Conservation (phyloP, 306 rosid genomes). For the Fragaria nilgerrensis region DNA sequence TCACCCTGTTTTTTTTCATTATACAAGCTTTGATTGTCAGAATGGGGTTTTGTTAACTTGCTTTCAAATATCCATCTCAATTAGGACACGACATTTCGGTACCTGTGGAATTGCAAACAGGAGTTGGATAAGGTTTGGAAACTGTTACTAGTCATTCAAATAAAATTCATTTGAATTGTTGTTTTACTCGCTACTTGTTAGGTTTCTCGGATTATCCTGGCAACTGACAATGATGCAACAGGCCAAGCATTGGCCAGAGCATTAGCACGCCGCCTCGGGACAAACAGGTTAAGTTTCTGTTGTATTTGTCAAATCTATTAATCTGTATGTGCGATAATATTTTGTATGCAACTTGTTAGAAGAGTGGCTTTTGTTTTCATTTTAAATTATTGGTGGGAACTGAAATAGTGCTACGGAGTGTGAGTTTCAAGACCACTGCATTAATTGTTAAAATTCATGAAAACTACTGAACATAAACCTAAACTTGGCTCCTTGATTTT, state of each 20-base stretch:
- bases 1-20: background rate
- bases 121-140: slow-evolving; percentile 66
- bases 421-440: background rate
- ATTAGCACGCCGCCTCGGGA: slow-evolving; percentile 51
- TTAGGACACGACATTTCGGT: slow-evolving; percentile 73
- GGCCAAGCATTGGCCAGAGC: slow-evolving; percentile 53
- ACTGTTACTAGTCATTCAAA: slow-evolving; percentile 9
- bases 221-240: slow-evolving; percentile 45
- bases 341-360: background rate
- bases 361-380: background rate
- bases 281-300: slow-evolving; percentile 32
- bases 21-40: background rate
- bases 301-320: background rate
- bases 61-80: background rate
- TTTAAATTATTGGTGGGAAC: background rate
- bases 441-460: background rate
- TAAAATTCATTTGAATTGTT: background rate
- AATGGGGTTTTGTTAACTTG: background rate
- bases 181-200: slow-evolving; percentile 1
- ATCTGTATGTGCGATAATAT: background rate
- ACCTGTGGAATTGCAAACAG: slow-evolving; percentile 71
- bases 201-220: slow-evolving; percentile 50
- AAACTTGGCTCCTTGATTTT: background rate
- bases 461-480: background rate
- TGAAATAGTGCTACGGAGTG: background rate